Evolutionary conservation across 2,329 filamentous ascomycete species (phyloP).

Genomic region (Penicillium sp.): DNA sequence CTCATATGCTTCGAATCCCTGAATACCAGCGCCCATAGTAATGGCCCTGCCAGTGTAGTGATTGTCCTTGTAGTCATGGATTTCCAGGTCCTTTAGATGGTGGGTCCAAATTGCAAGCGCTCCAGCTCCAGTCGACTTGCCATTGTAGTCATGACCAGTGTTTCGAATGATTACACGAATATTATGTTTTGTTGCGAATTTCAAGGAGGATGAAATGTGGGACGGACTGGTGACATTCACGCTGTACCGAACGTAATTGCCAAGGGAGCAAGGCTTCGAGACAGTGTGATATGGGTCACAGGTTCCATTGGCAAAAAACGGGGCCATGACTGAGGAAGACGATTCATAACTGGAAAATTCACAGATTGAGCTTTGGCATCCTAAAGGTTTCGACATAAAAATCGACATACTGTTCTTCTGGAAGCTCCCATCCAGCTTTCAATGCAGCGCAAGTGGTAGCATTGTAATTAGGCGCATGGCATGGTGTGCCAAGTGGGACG

Average conservation of each 20-base stretch:
- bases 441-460: constrained; percentile 45
- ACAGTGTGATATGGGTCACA: constrained; percentile 45
- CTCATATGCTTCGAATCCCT: constrained; percentile 52
- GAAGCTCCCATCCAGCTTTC: constrained; percentile 45
- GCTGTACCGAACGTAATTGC: constrained; percentile 34
- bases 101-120: constrained; percentile 37
- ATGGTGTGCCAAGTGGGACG: constrained; percentile 54
- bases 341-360: constrained; percentile 58
- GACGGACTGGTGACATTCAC: constrained; percentile 34
- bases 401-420: constrained; percentile 46
- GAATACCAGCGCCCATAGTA: constrained; percentile 57
- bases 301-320: constrained; percentile 40
- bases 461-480: constrained; percentile 54
- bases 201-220: constrained; percentile 26
- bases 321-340: constrained; percentile 42
- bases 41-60: constrained; percentile 55
- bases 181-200: constrained; percentile 50
- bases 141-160: constrained; percentile 40
- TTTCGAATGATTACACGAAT: constrained; percentile 52
- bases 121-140: constrained; percentile 57
- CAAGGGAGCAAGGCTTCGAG: constrained; percentile 28
- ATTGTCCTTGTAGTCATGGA: constrained; percentile 34
- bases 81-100: constrained; percentile 30
- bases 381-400: neutral
- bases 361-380: neutral